Evolutionary conservation across 2,329 filamentous ascomycete genomes (phyloP).

Genomic region (Colletotrichum melonis): DNA sequence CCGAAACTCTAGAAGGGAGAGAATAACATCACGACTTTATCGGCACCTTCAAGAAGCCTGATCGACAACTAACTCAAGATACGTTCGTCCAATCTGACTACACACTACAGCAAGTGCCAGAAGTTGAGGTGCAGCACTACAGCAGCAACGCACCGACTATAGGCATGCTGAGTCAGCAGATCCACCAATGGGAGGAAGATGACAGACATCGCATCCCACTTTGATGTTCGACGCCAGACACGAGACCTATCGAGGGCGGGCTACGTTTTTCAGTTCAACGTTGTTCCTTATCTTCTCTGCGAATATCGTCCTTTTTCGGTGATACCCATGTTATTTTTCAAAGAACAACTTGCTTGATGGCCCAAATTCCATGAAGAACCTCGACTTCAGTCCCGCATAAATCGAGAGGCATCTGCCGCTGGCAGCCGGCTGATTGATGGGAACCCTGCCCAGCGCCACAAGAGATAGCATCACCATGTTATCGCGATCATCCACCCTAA

Average conservation of each 20-base stretch:
- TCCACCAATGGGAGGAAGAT: conserved; percentile 29
- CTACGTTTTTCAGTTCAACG: background rate
- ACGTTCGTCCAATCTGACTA: conserved; percentile 24
- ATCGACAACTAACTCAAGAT: conserved; percentile 4
- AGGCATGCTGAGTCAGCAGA: conserved; percentile 17
- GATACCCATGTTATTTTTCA: conserved; percentile 8
- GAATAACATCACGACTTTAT: background rate
- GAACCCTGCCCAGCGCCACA: conserved; percentile 12
- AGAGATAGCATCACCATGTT: conserved; percentile 38
- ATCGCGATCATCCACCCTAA: conserved; percentile 37
- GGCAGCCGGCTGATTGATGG: conserved; percentile 38
- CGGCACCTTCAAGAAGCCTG: conserved; percentile 1
- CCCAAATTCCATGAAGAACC: conserved; percentile 20
- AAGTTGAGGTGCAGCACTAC: conserved; percentile 13
- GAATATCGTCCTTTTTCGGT: background rate
- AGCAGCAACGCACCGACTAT: too few species aligned
- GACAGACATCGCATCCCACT: conserved; percentile 33
- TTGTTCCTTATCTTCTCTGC: conserved; percentile 5
- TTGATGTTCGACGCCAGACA: conserved; percentile 18
- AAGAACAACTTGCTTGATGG: conserved; percentile 1
- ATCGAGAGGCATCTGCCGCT: conserved; percentile 34
- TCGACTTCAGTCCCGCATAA: conserved; percentile 26
- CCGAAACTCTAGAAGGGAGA: background rate
- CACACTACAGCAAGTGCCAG: conserved; percentile 2
- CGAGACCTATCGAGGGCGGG: conserved; percentile 20